These are phyloP conservation scores for Sporisorium scitamineum DNA, from an alignment of 1,284 basidiomycete species.

Conservation along the genomic window DNA sequence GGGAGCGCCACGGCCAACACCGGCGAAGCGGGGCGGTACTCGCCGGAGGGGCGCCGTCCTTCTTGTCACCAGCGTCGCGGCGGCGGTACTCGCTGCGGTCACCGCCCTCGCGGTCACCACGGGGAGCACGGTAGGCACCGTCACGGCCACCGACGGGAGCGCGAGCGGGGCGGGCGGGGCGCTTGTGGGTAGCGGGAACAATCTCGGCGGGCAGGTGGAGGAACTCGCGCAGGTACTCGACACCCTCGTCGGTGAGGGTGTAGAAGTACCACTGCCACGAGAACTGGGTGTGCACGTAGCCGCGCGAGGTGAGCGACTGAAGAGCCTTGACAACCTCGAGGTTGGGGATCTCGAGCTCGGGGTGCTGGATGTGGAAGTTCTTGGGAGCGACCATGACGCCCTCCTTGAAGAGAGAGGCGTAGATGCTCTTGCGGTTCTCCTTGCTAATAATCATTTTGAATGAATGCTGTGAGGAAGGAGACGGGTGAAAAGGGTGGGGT, in stretches of 20 bases:
- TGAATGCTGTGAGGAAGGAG: not conserved
- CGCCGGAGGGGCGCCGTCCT: slow-evolving; percentile 67
- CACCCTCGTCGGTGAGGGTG: slow-evolving; percentile 68
- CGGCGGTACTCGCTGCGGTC: slow-evolving; percentile 68
- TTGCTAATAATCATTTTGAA: slow-evolving; percentile 68
- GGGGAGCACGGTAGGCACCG: slow-evolving; percentile 63
- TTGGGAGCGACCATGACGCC: slow-evolving; percentile 99
- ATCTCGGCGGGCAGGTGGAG: slow-evolving; percentile 69
- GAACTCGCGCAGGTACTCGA: slow-evolving; percentile 69
- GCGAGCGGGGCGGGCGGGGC: slow-evolving; percentile 66
- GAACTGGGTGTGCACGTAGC: slow-evolving; percentile 93
- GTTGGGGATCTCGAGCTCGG: slow-evolving; percentile 96
- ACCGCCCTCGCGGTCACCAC: slow-evolving; percentile 64
- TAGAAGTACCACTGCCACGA: slow-evolving; percentile 72
- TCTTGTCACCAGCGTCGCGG: slow-evolving; percentile 64
- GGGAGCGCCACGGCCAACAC: slow-evolving; percentile 65
- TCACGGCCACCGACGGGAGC: slow-evolving; percentile 62
- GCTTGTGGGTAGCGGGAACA: slow-evolving; percentile 69
- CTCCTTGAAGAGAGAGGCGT: slow-evolving; percentile 69
- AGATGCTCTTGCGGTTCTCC: slow-evolving; percentile 69
- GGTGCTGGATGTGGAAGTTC: slow-evolving; percentile 98
- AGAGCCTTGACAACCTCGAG: slow-evolving; percentile 99
- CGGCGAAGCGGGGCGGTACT: slow-evolving; percentile 69
- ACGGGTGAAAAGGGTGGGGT: not conserved
- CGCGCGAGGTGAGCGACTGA: slow-evolving; percentile 95